A percentile compares a stretch with the other conserved stretches of the same genome.
phyloP scores from a whole-genome alignment of 257 asterid genomes.

The Solanum commersonii region DNA sequence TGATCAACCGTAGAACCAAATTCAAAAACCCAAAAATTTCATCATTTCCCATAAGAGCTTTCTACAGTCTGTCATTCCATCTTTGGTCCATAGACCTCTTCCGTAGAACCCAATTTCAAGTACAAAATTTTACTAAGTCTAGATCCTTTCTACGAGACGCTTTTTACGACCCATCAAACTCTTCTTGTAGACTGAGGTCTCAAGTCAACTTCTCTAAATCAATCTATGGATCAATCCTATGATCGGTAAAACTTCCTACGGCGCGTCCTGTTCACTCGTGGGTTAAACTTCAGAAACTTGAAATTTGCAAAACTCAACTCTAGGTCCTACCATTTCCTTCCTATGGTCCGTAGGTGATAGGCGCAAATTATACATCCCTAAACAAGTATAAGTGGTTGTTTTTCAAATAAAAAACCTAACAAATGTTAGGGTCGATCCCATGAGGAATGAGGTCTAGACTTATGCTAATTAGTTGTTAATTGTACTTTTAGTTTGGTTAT shows the following conservation, averaged over 20 bases:
- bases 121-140: background rate
- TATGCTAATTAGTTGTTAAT: background rate
- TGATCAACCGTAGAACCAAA: background rate
- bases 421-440: background rate
- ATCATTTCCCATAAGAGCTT: background rate
- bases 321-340: background rate
- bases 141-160: background rate
- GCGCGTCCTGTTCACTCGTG: background rate
- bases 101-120: background rate
- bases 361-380: background rate
- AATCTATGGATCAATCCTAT: background rate
- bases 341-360: background rate
- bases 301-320: background rate
- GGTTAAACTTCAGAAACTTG: background rate
- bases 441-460: background rate
- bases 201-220: background rate
- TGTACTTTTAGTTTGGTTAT: background rate
- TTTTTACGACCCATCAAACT: background rate
- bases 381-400: background rate
- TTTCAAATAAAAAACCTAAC: background rate
- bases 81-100: background rate
- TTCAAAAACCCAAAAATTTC: background rate
- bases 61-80: background rate
- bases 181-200: background rate
- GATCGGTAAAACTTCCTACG: background rate